Percentiles rank a stretch among this genome's conserved stretches.
phyloP scores from a whole-genome alignment of 2,329 filamentous ascomycete species.

The Diaporthe sp. region DNA sequence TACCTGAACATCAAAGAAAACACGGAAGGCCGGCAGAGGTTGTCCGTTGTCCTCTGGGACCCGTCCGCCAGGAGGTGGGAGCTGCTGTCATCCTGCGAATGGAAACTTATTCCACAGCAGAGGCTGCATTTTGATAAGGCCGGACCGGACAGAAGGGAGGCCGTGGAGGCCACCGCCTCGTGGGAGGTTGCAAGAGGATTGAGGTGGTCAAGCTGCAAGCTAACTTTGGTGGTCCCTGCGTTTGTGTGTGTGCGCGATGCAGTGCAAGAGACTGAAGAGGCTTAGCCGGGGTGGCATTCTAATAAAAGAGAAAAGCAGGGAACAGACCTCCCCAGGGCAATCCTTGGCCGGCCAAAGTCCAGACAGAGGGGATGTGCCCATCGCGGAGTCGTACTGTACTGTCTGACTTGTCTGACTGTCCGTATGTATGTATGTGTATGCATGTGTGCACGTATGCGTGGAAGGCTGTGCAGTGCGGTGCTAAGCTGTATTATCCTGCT shows the following conservation, averaged over 20 bases:
- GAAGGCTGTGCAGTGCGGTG: slow-evolving; percentile 15
- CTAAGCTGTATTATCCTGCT: not conserved
- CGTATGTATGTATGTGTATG: not conserved
- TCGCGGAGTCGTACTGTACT: not conserved
- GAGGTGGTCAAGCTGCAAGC: slow-evolving; percentile 7
- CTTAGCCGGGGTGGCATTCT: slow-evolving; percentile 21
- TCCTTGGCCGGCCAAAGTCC: slow-evolving; percentile 22
- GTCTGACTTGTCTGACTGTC: no score
- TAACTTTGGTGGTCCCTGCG: slow-evolving; percentile 14
- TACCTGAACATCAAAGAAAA: not conserved
- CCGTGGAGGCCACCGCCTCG: not conserved
- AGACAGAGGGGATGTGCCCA: slow-evolving; percentile 8
- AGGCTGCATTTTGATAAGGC: not conserved
- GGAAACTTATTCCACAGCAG: not conserved
- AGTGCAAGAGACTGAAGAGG: slow-evolving; percentile 4
- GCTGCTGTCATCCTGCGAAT: not conserved
- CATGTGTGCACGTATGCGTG: not conserved
- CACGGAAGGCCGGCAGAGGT: not conserved
- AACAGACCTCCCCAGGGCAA: slow-evolving; percentile 1
- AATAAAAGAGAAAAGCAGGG: slow-evolving; percentile 30
- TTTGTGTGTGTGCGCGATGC: not conserved
- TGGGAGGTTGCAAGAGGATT: not conserved
- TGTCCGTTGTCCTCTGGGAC: not conserved
- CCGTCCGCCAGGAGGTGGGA: not conserved
- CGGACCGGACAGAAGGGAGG: not conserved